These are phyloP conservation scores for Lepiota brunneoincarnata DNA, from an alignment of 768 basidiomycete species.

Conservation along the genomic window DNA sequence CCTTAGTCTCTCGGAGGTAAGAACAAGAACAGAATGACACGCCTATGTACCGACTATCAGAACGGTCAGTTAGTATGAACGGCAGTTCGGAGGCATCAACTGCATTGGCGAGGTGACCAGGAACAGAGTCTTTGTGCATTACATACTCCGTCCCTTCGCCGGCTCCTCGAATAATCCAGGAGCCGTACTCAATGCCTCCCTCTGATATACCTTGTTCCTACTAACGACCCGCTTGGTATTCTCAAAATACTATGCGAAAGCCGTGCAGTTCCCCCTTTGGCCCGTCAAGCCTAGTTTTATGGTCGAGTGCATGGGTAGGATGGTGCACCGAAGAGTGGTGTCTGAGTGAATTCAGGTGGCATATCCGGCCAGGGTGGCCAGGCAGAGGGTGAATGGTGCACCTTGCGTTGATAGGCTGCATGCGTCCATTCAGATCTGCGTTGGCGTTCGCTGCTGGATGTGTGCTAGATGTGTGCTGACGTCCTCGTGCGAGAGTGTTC, in stretches of 20 bases:
- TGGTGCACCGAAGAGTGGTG: no score
- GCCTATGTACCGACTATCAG: conserved; percentile 23
- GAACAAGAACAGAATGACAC: neutral
- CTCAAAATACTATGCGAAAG: conserved; percentile 13
- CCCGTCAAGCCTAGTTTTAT: no score
- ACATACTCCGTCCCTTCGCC: conserved; percentile 17
- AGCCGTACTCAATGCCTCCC: conserved; percentile 4
- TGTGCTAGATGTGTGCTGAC: no score
- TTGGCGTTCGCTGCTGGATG: no score
- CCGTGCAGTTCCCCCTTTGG: neutral
- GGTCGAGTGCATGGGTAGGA: no score
- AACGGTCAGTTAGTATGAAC: conserved; percentile 25
- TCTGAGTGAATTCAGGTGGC: no score
- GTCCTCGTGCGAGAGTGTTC: no score
- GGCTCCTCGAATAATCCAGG: conserved; percentile 15
- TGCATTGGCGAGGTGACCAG: neutral
- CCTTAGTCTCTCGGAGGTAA: neutral
- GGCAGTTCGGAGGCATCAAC: no score
- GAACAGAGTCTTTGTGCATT: neutral
- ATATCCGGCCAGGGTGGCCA: no score
- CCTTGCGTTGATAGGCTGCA: no score
- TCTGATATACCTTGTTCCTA: conserved; percentile 8
- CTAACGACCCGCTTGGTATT: conserved; percentile 14
- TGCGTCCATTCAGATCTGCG: no score
- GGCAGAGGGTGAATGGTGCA: no score